Percentiles rank a stretch among this genome's conserved stretches.
Evolutionary conservation across 2,329 filamentous ascomycete species (phyloP).

Genomic region (Exophiala mesophila): DNA sequence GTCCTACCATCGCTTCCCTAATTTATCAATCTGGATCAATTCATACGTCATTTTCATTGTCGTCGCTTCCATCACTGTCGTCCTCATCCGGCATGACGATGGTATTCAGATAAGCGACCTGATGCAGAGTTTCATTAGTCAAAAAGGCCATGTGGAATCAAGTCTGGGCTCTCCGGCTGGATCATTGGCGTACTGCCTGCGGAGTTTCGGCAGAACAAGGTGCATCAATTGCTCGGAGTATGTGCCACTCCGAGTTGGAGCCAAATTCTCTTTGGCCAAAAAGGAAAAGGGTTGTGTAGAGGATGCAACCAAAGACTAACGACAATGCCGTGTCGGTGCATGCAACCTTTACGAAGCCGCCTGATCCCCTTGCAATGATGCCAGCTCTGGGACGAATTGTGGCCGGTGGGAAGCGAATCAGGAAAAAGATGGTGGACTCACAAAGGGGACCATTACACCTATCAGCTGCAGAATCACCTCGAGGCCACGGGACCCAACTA

Average conservation of each 20-base stretch:
- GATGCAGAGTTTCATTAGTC: constrained; percentile 6
- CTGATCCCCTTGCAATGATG: no score
- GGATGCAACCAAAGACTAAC: no score
- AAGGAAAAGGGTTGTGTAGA: no score
- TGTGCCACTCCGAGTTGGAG: no score
- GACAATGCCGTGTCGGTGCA: no score
- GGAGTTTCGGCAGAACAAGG: no score
- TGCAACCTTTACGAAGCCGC: no score
- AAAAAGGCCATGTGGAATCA: no score
- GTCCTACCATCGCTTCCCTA: constrained; percentile 1
- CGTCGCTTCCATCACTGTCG: constrained; percentile 25
- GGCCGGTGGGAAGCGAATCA: constrained; percentile 20
- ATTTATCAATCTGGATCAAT: constrained; percentile 1
- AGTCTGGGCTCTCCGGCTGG: no score
- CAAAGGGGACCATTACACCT: constrained; percentile 68
- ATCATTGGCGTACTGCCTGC: no score
- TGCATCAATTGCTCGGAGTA: no score
- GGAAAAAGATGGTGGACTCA: constrained; percentile 49
- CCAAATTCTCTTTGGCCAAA: no score
- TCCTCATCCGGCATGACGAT: constrained; percentile 67
- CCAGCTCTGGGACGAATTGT: constrained; percentile 11
- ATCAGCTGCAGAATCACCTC: constrained; percentile 62
- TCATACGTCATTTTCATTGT: constrained; percentile 18
- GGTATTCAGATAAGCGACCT: constrained; percentile 68
- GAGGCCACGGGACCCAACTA: constrained; percentile 59